Percentiles rank a stretch among this genome's conserved stretches.
Conservation (phyloP, 1,284 basidiomycete genomes). For the Schizopora paradoxa region DNA sequence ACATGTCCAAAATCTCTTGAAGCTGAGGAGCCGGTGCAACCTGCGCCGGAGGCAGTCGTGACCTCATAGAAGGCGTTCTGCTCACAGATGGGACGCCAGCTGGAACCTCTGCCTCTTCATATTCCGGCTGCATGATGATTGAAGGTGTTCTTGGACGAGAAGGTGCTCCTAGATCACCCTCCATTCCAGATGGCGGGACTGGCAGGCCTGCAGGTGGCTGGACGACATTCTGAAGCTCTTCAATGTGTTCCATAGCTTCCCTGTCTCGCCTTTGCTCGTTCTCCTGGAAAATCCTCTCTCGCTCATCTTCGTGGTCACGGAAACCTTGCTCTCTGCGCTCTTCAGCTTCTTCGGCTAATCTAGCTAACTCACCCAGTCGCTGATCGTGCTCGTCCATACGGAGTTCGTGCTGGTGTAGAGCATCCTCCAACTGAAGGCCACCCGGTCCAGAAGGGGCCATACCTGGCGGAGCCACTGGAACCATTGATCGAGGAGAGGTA, state of each 20-base stretch:
- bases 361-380: constrained; percentile 40
- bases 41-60: constrained; percentile 21
- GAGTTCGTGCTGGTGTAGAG: constrained; percentile 46
- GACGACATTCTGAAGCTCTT: constrained; percentile 32
- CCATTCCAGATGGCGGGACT: constrained; percentile 10
- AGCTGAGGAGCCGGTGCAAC: constrained; percentile 51
- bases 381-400: constrained; percentile 51
- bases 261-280: constrained; percentile 51
- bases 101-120: background rate
- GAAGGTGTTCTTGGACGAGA: background rate
- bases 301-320: constrained; percentile 55
- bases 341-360: constrained; percentile 51
- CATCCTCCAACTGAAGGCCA: constrained; percentile 40
- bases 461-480: constrained; percentile 6
- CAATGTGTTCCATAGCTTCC: constrained; percentile 44
- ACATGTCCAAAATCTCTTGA: constrained; percentile 50
- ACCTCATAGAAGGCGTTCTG: too few species aligned
- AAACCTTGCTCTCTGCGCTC: constrained; percentile 56
- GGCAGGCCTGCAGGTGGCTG: constrained; percentile 23
- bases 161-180: constrained; percentile 15
- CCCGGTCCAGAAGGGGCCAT: constrained; percentile 27
- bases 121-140: too few species aligned
- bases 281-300: constrained; percentile 55
- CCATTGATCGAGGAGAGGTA: constrained; percentile 5
- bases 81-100: too few species aligned